Base-by-base conservation (phyloP, 2,329 filamentous ascomycete genomes). In the Xylariaceae sp. region DNA sequence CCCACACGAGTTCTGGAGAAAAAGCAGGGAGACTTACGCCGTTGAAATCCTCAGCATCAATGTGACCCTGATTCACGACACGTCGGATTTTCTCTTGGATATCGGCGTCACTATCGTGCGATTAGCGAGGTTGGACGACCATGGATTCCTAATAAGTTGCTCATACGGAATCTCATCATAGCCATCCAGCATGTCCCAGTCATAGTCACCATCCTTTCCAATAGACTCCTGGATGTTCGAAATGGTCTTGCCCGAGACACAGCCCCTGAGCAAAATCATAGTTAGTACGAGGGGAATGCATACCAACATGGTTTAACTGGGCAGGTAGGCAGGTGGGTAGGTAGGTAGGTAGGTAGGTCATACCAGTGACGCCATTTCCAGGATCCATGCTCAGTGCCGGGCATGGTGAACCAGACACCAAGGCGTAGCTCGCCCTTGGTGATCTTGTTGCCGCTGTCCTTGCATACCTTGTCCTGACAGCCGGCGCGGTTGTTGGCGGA, bases 361-460 rank as follows among this genome's bases (percentile, higher is more conserved):
- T 81, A 96, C 94, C 94, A 97, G 73, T 98, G 94, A 71, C 88
- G 89, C 87, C 89, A 98, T 55, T 78, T 74, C 85, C 87, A 96
- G 68, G 81, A 82, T 37, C 84, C 84, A 68, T 87, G 81, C 0
- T 83, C 81, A 0, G 79, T 67, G 26, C 28, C 50, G 1, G 77
- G 48, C 63, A 88, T 82, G 7, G 82, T 83, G 61, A 96, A 83
- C 80, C 88, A 91, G 19, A 82, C 82, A 37, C 90, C 94, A 50
- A 92, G 84, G 53, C 94, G 89, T 2, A 96, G 77, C 63, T 91
- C 86, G 53, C 88, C 91, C 76, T 96, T 96, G 23, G 69, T 65
- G 69, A 96, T 91, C 76, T 96, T 96, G 68, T 82, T 71, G 1
- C 70, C 78, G 1, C 76, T 76, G 2, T 89, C 81, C 74, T 92